phyloP scores from a whole-genome alignment of 257 asterid species.

The Nicotiana knightiana region DNA sequence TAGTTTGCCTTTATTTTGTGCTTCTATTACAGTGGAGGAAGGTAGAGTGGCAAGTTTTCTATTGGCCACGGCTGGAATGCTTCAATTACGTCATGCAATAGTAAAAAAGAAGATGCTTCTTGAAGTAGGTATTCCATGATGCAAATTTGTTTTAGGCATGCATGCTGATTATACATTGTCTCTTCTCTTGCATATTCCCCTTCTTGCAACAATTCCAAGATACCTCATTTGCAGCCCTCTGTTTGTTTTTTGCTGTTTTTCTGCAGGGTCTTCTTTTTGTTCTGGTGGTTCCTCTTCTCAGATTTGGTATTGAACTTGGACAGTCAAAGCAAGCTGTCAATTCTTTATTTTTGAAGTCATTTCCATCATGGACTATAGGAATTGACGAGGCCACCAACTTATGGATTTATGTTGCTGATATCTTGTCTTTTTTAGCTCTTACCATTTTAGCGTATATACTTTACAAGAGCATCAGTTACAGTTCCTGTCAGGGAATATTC shows the following conservation, averaged over 20 bases:
- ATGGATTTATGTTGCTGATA: slow-evolving; percentile 47
- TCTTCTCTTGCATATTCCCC: not conserved
- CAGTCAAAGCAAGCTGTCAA: slow-evolving; percentile 47
- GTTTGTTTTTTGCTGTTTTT: slow-evolving; percentile 13
- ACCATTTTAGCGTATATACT: slow-evolving; percentile 45
- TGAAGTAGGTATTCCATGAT: slow-evolving; percentile 44
- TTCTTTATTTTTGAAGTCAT: slow-evolving; percentile 38
- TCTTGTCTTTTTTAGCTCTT: slow-evolving; percentile 56
- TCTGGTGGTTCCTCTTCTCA: slow-evolving; percentile 69
- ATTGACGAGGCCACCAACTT: slow-evolving; percentile 39
- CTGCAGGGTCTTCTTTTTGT: slow-evolving; percentile 66
- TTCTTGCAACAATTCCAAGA: not conserved
- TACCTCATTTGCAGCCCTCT: not conserved
- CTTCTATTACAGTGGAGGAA: slow-evolving; percentile 73
- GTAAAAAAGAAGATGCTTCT: slow-evolving; percentile 48
- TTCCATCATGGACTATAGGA: slow-evolving; percentile 54
- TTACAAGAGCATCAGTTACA: slow-evolving; percentile 40
- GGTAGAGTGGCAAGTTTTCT: slow-evolving; percentile 90
- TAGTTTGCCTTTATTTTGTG: slow-evolving; percentile 18
- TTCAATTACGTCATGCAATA: slow-evolving; percentile 61
- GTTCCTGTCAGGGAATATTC: slow-evolving; percentile 40
- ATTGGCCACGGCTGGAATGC: slow-evolving; percentile 77
- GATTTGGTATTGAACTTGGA: slow-evolving; percentile 66
- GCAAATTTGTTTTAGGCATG: not conserved
- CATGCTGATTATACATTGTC: not conserved